Evolutionary conservation across 2,329 filamentous ascomycete species (phyloP), one percentile per base, ranked within the genome.

Genomic region (Trichophyton rubrum): DNA sequence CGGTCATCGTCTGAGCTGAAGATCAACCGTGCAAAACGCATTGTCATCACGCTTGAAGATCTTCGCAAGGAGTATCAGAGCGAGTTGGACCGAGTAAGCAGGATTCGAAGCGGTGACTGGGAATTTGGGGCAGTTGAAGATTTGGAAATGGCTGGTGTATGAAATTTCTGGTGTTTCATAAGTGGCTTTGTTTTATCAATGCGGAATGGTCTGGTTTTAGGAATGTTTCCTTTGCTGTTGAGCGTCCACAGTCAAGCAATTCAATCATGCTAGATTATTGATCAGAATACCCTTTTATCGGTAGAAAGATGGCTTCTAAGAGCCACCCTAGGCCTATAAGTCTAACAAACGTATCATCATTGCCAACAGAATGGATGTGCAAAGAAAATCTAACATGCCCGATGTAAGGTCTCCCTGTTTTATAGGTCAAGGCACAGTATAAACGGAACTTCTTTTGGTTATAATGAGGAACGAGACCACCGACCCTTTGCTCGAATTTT

Each of bases 71-170:
- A 92, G 71, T 99, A 96, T 72, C 89, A 95, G 74, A 84, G 82
- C 24, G 90, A 97, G 74, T 77, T 99, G 69, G 93, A 99, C 74
- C 82, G 90, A 64, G 87, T 93, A 66, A 89, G 87, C 59, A 87
- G 89, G 59, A 90, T 96, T 71, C 86, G 93, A 74, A 88, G 89
- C 69, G 90, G 95, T 61, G 85, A 95, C 70, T 96, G 95, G 78
- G 87, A 88, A 15, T 89, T 96, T 70, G 79, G 75, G 45, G 74
- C 72, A 47, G 65, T 61, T 6, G 60, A 58, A 20, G 60, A 56
- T 20, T 11, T 33, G 22, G 56, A 56, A 22, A 55, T 41, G 35
- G 47, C 41, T 45, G 58, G 17, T 58, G 56, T 58, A 41, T 41
- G 56, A 58, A 49, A 59, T 24, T 40, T 30, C 11, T 40, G 60